Evolutionary conservation across 129 eudicot species (phyloP), one percentile per base, ranked within the genome.

Genomic region (Centaurea solstitialis): DNA sequence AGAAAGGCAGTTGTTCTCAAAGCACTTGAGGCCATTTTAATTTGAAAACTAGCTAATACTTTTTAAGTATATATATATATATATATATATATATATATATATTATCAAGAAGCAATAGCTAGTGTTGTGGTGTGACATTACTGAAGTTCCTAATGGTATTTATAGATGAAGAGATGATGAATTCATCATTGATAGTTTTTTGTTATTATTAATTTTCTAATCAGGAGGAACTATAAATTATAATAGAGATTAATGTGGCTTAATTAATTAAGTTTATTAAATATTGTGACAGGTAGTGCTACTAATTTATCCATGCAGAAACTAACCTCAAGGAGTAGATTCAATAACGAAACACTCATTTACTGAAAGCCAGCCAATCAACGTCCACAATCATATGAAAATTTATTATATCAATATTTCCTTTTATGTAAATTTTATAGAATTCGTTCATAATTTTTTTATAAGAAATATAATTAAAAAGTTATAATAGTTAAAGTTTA

Each of bases 1-100:
- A 87, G 78, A 74, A 90, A 77, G 72, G 85, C 80, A 6, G 83
- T 87, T 80, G 86, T 69, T 68, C 82, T 82, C 64, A 90, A 50
- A 62, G 85, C 53, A 62, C 59, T 77, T 76, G 91, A 82, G 40
- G 92, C 91, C 91, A 90, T 89, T 75, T 26, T 65, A 65, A 17
- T 26, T 15, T 72, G 80, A 38, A 66, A 77, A n/a, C 73, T 68
- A 76, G 76, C n/a, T n/a, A n/a, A n/a, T n/a, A n/a, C n/a, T n/a
- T n/a, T n/a, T n/a, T n/a, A n/a, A n/a, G n/a, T n/a, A n/a, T n/a
- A n/a, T n/a, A n/a, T n/a, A n/a, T n/a, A n/a, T n/a, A n/a, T n/a
- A n/a, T n/a, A n/a, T n/a, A n/a, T n/a, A n/a, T n/a, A n/a, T n/a
- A n/a, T n/a, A n/a, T n/a, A n/a, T n/a, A 57, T 79, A 38, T 59